Conservation (phyloP, 2,329 filamentous ascomycete genomes). For the Phialophora chinensis region DNA sequence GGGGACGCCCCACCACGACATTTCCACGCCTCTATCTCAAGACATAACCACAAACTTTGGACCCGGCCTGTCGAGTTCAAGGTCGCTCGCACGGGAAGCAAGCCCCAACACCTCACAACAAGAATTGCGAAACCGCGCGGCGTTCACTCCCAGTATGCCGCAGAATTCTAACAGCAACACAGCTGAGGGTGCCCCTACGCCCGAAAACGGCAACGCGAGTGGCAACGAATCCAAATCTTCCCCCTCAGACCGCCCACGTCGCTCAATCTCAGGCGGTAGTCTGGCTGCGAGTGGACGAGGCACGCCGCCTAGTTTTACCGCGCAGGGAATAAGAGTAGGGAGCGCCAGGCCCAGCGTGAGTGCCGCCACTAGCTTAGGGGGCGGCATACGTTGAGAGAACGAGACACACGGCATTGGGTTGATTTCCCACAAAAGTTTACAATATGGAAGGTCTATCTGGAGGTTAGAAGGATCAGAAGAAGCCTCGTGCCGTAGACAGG, state of each 20-base stretch:
- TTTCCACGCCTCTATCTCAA: not conserved
- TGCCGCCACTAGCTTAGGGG: not conserved
- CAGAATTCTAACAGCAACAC: not conserved
- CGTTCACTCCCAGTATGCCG: not conserved
- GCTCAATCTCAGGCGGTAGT: not conserved
- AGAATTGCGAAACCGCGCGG: constrained; percentile 6
- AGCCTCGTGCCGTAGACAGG: too few species aligned
- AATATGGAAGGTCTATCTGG: not conserved
- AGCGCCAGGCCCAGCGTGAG: constrained; percentile 36
- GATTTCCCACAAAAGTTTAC: not conserved
- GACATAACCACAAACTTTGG: not conserved
- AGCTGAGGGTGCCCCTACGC: not conserved
- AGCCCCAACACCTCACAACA: not conserved
- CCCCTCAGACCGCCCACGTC: not conserved
- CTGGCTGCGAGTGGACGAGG: constrained; percentile 10
- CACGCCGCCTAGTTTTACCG: constrained; percentile 28
- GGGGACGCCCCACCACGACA: constrained; percentile 1
- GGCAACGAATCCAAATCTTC: not conserved
- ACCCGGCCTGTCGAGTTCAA: constrained; percentile 5
- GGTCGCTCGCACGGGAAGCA: not conserved
- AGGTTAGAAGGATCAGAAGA: not conserved
- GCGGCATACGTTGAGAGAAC: not conserved
- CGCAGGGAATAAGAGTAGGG: constrained; percentile 36
- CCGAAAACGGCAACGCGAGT: not conserved
- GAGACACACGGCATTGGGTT: not conserved